Evolutionary conservation across 257 asterid genomes (phyloP).

Genomic region (Rubia yunnanensis): DNA sequence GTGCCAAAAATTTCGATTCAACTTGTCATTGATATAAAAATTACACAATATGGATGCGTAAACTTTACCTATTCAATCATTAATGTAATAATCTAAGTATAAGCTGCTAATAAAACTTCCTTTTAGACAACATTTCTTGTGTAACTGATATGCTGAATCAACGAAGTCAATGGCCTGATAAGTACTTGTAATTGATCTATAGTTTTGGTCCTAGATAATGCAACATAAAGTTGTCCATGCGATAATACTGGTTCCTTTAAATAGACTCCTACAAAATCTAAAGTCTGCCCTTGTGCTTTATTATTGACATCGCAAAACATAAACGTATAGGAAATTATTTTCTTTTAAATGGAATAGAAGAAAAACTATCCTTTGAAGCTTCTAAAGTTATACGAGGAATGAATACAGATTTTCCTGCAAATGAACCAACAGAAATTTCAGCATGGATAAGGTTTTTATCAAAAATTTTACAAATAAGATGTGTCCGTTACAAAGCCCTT

Average conservation of each 20-base stretch:
- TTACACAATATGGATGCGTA: no score
- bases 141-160: no score
- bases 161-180: neutral
- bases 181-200: neutral
- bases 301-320: no score
- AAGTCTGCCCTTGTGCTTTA: neutral
- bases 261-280: neutral
- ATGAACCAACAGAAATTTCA: neutral
- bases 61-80: no score
- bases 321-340: no score
- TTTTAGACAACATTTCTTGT: neutral
- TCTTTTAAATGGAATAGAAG: no score
- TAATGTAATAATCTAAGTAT: no score
- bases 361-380: neutral
- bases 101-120: neutral
- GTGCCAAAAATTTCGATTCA: no score
- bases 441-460: neutral
- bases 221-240: neutral
- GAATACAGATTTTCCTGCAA: neutral
- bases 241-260: neutral
- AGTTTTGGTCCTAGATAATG: no score
- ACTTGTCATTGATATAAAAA: no score
- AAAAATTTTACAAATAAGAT: neutral
- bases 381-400: neutral
- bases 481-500: neutral